A percentile compares a stretch with the other conserved stretches of the same genome.
phyloP scores from a whole-genome alignment of 139 green algal genomes.

The Chlorella sp. region DNA sequence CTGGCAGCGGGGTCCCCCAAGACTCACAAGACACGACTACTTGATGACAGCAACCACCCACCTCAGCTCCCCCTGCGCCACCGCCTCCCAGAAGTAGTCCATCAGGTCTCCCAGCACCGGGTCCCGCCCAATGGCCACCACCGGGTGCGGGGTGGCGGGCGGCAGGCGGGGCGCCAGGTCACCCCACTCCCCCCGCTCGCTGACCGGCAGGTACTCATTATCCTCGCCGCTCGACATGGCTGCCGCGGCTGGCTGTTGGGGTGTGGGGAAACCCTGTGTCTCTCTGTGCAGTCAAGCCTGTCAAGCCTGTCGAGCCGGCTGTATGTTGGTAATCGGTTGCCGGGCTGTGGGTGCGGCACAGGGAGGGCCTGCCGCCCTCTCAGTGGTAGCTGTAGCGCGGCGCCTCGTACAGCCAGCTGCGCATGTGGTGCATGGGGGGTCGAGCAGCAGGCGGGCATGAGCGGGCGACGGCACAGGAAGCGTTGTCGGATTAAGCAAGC shows the following conservation, averaged over 20 bases:
- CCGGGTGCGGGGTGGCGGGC: conserved; percentile 23
- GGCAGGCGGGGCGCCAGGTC: conserved; percentile 56
- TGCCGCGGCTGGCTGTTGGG: not conserved
- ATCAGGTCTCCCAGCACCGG: conserved; percentile 61
- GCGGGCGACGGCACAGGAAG: not conserved
- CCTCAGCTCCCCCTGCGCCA: conserved; percentile 32
- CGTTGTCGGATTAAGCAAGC: not conserved
- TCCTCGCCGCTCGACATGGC: not conserved
- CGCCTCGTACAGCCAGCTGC: conserved; percentile 77
- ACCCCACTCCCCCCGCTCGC: conserved; percentile 55
- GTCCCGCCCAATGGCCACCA: conserved; percentile 66
- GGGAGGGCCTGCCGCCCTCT: not conserved
- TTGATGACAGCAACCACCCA: too few relatives aligned
- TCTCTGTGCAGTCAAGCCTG: not conserved
- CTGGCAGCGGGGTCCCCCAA: too few relatives aligned
- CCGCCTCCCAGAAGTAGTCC: conserved; percentile 56
- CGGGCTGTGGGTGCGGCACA: not conserved
- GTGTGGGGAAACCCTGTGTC: not conserved
- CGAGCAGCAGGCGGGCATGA: not conserved
- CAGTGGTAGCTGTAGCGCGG: conserved; percentile 60
- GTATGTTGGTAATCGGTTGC: not conserved
- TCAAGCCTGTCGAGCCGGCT: not conserved
- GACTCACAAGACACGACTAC: too few relatives aligned
- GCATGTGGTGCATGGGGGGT: not conserved
- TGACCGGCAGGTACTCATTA: not conserved